Evolutionary conservation across 2,329 filamentous ascomycete species (phyloP), one percentile per base, ranked within the genome.

Genomic region (Sporothrix luriei): DNA sequence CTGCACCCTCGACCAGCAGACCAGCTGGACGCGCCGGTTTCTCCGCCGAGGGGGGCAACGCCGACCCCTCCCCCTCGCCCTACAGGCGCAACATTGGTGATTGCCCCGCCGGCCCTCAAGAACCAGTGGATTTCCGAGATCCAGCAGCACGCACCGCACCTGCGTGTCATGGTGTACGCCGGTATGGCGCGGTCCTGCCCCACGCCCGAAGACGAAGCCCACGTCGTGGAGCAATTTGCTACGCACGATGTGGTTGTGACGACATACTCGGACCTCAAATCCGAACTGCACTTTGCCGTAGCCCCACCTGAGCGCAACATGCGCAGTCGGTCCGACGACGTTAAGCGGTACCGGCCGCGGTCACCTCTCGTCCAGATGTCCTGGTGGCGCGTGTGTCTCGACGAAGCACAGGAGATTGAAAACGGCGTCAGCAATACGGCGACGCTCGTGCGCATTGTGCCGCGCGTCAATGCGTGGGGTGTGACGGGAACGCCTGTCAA

Each of bases 381-480:
- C 1, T 98, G 93, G 93, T 97, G 93, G 93, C 86, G 94, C 54
- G 87, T 97, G 1, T 89, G 88, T 68, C 83, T 91, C 1, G 89
- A 91, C 70, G 93, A 90, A 81, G 89, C 94, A 0, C 95, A 99
- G 76, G 97, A 97, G 91, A 89, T 98, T 54, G 94, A 98, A 77
- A 94, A 88, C 73, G 93, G 93, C 46, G 89, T 96, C 4, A 94
- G 88, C 74, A 90, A 92, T 74, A 92, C 94, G 38, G 94, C 95
- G 0, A 87, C 85, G 61, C 88, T 97, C 16, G 93, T 93, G 48
- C 87, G 89, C 52, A 82, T 90, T 33, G 90, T 99, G 71, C 93
- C 94, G 57, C 87, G 95, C 38, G 80, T 91, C 73, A 94, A 97
- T 79, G 90, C 93, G 2, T 98, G 95, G 95, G 93, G 91, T 16